These are phyloP conservation scores for Gossypium herbaceum DNA, from an alignment of 345 rosid species.

Conservation along the genomic window DNA sequence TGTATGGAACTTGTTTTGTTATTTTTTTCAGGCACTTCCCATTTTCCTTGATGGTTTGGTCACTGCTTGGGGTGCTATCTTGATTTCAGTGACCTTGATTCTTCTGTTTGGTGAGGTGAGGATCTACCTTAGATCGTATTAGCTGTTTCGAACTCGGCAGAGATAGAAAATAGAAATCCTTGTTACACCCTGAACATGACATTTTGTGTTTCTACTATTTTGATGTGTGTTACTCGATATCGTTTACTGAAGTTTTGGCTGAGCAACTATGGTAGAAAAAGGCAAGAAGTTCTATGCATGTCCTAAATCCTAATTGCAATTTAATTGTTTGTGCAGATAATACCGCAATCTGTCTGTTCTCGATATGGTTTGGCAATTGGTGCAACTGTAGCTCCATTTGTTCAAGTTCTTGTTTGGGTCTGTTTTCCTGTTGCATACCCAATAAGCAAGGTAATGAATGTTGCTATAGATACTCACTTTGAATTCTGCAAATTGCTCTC, in stretches of 20 bases:
- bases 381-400: constrained; percentile 76
- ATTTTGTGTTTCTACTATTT: neutral
- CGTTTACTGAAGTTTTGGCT: neutral
- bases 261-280: neutral
- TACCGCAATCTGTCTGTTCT: constrained; percentile 92
- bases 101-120: constrained; percentile 98
- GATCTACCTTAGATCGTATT: neutral
- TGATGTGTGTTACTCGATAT: neutral
- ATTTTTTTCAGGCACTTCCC: constrained; percentile 73
- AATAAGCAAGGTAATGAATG: constrained; percentile 75
- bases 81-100: constrained; percentile 91
- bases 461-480: constrained; percentile 1
- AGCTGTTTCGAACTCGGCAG: neutral
- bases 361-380: constrained; percentile 95
- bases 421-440: constrained; percentile 95
- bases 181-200: neutral
- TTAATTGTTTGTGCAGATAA: constrained; percentile 50
- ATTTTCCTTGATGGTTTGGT: constrained; percentile 79
- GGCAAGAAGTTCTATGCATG: neutral
- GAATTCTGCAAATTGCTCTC: neutral
- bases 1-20: neutral
- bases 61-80: constrained; percentile 89
- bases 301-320: constrained; percentile 8
- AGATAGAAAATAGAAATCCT: neutral
- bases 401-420: constrained; percentile 78